A percentile compares a stretch with the other conserved stretches of the same genome.
phyloP scores from a whole-genome alignment of 1,139 yeast species.

The Taphrina betulina region DNA sequence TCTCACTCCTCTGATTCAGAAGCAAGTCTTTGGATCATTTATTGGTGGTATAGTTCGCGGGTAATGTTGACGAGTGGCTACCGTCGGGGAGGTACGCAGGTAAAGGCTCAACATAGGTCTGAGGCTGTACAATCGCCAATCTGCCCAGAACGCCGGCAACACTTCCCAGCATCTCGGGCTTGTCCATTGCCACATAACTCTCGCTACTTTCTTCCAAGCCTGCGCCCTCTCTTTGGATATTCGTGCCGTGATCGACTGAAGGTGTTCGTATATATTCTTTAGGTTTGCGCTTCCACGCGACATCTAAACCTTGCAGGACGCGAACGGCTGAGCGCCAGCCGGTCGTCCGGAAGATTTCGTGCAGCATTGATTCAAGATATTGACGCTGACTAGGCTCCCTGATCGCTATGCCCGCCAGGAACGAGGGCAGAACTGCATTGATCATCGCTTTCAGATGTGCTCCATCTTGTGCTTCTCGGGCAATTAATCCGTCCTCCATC shows the following conservation, averaged over 20 bases:
- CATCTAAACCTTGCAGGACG: slow-evolving; percentile 17
- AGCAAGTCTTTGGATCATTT: too few species aligned
- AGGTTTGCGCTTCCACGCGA: slow-evolving; percentile 22
- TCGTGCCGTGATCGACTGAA: slow-evolving; percentile 1
- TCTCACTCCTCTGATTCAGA: too few species aligned
- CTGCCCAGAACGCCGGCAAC: slow-evolving; percentile 20
- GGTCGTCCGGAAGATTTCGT: slow-evolving; percentile 17
- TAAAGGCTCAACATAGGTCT: too few species aligned
- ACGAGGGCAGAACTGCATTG: slow-evolving; percentile 20
- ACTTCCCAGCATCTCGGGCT: slow-evolving; percentile 7
- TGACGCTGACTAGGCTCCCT: slow-evolving; percentile 19
- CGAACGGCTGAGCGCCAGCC: slow-evolving; percentile 29
- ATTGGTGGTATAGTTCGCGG: too few species aligned
- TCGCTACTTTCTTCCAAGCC: not conserved
- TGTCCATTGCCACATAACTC: slow-evolving; percentile 12
- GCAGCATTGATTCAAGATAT: slow-evolving; percentile 18
- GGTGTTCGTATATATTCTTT: slow-evolving; percentile 4
- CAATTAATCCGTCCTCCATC: slow-evolving; percentile 19
- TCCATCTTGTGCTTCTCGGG: slow-evolving; percentile 2
- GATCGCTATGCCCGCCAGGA: slow-evolving; percentile 9
- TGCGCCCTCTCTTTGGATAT: slow-evolving; percentile 1
- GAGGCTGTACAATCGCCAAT: too few species aligned
- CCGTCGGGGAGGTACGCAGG: too few species aligned
- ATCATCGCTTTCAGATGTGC: slow-evolving; percentile 26
- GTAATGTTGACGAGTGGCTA: too few species aligned